These are phyloP conservation scores for Mycena galopus DNA, from an alignment of 768 basidiomycete genomes.

Conservation along the genomic window DNA sequence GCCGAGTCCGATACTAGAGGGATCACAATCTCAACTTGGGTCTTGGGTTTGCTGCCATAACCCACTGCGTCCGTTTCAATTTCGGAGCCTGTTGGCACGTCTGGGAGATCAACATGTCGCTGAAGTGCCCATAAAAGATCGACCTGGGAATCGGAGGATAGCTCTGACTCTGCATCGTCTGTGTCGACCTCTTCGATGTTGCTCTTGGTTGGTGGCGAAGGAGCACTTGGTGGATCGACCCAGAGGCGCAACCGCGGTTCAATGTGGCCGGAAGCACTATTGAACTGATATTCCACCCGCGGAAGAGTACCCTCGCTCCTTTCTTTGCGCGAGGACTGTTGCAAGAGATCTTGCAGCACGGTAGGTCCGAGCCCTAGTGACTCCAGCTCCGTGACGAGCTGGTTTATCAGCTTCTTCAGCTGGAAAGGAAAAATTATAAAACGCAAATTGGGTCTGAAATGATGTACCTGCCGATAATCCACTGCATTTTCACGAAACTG, in stretches of 20 bases:
- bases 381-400: conserved; percentile 82
- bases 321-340: conserved; percentile 39
- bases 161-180: conserved; percentile 27
- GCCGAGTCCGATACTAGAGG: conserved; percentile 84
- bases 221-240: conserved; percentile 46
- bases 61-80: neutral
- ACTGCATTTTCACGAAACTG: conserved; percentile 85
- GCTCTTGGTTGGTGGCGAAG: conserved; percentile 22
- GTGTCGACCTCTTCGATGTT: conserved; percentile 30
- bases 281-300: conserved; percentile 69
- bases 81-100: neutral
- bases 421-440: conserved; percentile 45
- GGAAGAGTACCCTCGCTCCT: conserved; percentile 37
- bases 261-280: conserved; percentile 57
- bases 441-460: neutral
- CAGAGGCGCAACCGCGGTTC: conserved; percentile 72
- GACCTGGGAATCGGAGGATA: conserved; percentile 20
- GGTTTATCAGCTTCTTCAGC: conserved; percentile 93
- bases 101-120: conserved; percentile 22
- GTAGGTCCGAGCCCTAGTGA: conserved; percentile 72
- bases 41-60: neutral
- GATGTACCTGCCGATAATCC: conserved; percentile 81
- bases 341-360: conserved; percentile 61
- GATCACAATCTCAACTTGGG: conserved; percentile 70
- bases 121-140: conserved; percentile 44